A percentile compares a stretch with the other conserved stretches of the same genome.
phyloP scores from a whole-genome alignment of 2,329 filamentous ascomycete species.

The Cladosporium sp. region DNA sequence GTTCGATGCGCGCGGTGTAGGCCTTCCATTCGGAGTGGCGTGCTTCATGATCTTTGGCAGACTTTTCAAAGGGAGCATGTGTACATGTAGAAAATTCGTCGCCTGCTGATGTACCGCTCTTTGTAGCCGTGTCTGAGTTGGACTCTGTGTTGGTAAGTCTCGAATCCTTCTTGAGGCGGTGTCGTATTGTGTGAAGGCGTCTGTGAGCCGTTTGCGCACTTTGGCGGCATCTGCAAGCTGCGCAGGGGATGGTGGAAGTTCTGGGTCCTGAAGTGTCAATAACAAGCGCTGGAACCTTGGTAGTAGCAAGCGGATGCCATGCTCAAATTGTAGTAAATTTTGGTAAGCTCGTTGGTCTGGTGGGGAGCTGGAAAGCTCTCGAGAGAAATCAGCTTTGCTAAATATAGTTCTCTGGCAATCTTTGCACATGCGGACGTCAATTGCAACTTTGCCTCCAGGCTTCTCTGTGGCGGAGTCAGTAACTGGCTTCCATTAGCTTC shows the following conservation, averaged over 20 bases:
- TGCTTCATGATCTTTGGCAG: conserved; percentile 49
- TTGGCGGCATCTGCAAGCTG: conserved; percentile 84
- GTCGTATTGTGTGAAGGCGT: conserved; percentile 86
- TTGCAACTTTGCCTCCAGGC: conserved; percentile 52
- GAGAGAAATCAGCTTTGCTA: conserved; percentile 71
- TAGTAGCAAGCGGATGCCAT: conserved; percentile 75
- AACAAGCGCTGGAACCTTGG: conserved; percentile 81
- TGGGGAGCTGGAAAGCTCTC: conserved; percentile 63
- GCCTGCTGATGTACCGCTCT: conserved; percentile 79
- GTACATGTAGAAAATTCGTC: conserved; percentile 76
- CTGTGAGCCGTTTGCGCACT: conserved; percentile 82
- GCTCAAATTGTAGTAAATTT: conserved; percentile 80
- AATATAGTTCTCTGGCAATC: conserved; percentile 75
- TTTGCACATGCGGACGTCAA: conserved; percentile 88
- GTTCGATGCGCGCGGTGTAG: conserved; percentile 19
- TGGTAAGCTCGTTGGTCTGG: conserved; percentile 76
- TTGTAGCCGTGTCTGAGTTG: conserved; percentile 71
- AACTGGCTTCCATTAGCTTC: conserved; percentile 28
- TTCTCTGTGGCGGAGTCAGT: conserved; percentile 37
- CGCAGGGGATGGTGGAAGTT: conserved; percentile 59
- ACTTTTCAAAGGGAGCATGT: conserved; percentile 77
- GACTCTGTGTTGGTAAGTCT: conserved; percentile 68
- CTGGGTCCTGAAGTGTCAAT: conserved; percentile 66
- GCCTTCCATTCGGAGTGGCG: conserved; percentile 48
- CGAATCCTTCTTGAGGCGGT: conserved; percentile 74